Base-by-base conservation (phyloP, 495 filamentous ascomycete genomes). In the Penicillium fimorum region DNA sequence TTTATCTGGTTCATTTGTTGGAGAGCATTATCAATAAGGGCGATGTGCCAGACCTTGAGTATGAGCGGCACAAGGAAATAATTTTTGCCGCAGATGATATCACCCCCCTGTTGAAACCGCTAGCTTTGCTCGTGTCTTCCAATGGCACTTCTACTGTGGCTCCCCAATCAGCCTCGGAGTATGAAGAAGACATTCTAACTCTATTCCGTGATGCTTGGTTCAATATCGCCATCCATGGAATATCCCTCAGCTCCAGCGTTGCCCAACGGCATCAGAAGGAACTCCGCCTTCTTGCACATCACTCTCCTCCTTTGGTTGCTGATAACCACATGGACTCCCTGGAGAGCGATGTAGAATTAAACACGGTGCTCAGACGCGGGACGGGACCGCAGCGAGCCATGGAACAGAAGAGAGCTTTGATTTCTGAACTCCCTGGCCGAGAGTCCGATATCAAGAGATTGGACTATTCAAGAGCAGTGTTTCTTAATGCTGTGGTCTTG, bases 311-410 rank as follows among this genome's bases (percentile, higher is more conserved):
- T 4, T 71, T 97, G 50, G 84, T 97, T 18, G 79, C 89, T 10
- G 91, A 96, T 64, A 85, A 90, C 58, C 84, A 89, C 56, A 87
- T 90, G 51, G 90, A 96, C 62, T 89, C 90, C 57, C 74, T 92
- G 7, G 94, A 98, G 73, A 96, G 90, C 65, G 94, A 96, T 61
- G 89, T 98, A 54, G 94, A 97, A 66, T 82, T 97, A 12, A 96
- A 97, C 63, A 92, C 89, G 9, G 87, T 97, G 12, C 80, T 98
- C 20, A 84, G 92, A 52, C 80, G 94, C 50, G 91, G 90, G 11
- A 87, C 88, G 72, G 87, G 82, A 43, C 81, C 85, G 8, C 90
- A 94, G 22, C 86, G 88, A 55, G 83, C 87, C 35, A 72, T 83
- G 13, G 85, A 90, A 58, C 91, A 96, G 63, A 97, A 96, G 72